Evolutionary conservation across 805 yeast genomes (phyloP), one percentile per base, ranked within the genome.

Genomic region (Lipomyces lipofer): DNA sequence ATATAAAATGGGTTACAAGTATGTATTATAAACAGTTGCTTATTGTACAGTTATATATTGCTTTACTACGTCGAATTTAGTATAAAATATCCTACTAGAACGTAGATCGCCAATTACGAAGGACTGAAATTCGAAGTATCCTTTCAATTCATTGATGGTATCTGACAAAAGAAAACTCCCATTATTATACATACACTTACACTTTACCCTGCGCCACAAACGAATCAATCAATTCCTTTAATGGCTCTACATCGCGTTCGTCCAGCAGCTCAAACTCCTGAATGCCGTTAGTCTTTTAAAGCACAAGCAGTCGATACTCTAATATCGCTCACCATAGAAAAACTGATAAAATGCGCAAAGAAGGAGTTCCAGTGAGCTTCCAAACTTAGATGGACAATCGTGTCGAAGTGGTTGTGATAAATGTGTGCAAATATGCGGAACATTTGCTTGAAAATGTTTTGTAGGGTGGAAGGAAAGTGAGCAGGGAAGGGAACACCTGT

Each of bases 291-390:
- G n/a, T n/a, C n/a, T n/a, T n/a, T n/a, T n/a, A n/a, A n/a, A n/a
- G n/a, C n/a, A n/a, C n/a, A n/a, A n/a, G n/a, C n/a, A n/a, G n/a
- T n/a, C n/a, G n/a, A n/a, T n/a, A n/a, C n/a, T 8, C 25, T 36
- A 19, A 13, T 8, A 5, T 19, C n/a, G 17, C 51, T 32, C 10
- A 54, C 61, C 56, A 85, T 85, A 12, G 86, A 81, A 66, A 94
- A 88, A 49, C 96, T 85, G 42, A 92, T 80, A 66, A 87, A 94
- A 69, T 94, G 99, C 13, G 96, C 94, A 72, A 95, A 94, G 64
- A 91, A 88, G 2, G 98, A 91, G 70, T 94, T 94, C 96, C 96
- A 94, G 69, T 94, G 98, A 0, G 98, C 97, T 69, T 94, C 99
- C 56, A 94, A 71, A 1, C 95, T 85, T 55, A 94, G 72, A 69